Evolutionary conservation across 306 rosid species (phyloP).

Genomic region (Rosa lucieae): DNA sequence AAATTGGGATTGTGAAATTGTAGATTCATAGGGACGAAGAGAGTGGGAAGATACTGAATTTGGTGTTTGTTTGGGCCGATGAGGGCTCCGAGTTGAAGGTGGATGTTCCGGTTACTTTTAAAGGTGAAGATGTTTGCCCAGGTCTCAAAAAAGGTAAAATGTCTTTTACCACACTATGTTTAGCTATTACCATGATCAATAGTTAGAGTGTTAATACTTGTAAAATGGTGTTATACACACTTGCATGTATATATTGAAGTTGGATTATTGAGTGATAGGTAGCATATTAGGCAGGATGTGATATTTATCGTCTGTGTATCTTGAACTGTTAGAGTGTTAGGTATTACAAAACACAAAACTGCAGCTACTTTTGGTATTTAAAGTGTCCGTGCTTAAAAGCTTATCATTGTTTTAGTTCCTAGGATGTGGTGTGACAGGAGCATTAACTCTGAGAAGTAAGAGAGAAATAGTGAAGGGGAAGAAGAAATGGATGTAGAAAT

Average conservation of each 20-base stretch:
- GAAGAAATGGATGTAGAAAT: background rate
- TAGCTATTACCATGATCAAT: background rate
- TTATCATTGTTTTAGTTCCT: background rate
- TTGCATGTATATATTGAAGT: background rate
- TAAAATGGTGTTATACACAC: background rate
- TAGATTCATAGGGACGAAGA: constrained; percentile 74
- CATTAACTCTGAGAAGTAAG: background rate
- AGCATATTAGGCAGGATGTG: background rate
- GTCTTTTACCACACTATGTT: background rate
- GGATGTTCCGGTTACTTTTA: constrained; percentile 78
- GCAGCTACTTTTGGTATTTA: background rate
- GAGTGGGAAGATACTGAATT: constrained; percentile 68
- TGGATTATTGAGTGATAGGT: background rate
- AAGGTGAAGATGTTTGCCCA: constrained; percentile 76
- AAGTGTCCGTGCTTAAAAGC: background rate
- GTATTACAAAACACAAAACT: too few relatives aligned
- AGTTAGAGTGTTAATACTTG: background rate
- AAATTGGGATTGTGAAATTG: background rate
- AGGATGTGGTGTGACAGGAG: background rate
- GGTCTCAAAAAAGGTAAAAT: constrained; percentile 79
- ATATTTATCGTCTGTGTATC: background rate
- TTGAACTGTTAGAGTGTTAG: background rate
- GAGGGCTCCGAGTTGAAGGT: constrained; percentile 77
- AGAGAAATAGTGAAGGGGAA: background rate
- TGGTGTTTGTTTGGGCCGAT: constrained; percentile 96